A percentile compares a stretch with the other conserved stretches of the same genome.
Conservation (phyloP, 768 basidiomycete species). For the Phaeolepiota aurea region DNA sequence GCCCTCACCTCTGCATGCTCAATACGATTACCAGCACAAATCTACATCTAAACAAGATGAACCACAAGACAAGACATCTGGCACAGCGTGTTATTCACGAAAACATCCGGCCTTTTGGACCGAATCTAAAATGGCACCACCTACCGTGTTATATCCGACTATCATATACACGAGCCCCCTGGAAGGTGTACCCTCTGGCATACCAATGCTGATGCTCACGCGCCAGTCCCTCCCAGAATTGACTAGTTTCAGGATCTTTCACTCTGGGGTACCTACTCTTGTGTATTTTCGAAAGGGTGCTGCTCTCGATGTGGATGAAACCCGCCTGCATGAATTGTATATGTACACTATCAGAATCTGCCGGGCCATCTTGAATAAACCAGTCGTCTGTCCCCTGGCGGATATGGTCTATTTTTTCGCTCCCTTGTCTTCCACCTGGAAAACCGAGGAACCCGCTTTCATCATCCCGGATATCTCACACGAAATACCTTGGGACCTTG, state of each 20-base stretch:
- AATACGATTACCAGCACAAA: conserved; percentile 9
- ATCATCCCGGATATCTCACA: conserved; percentile 28
- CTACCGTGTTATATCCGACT: conserved; percentile 44
- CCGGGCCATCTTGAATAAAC: conserved; percentile 60
- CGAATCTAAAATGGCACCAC: conserved; percentile 22
- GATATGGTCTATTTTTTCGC: conserved; percentile 61
- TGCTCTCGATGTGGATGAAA: conserved; percentile 39
- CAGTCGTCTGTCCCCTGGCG: conserved; percentile 44
- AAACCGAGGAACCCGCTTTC: conserved; percentile 13
- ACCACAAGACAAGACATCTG: conserved; percentile 20
- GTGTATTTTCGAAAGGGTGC: conserved; percentile 38
- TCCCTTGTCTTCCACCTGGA: conserved; percentile 40
- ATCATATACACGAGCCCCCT: conserved; percentile 32
- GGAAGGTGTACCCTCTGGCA: conserved; percentile 27
- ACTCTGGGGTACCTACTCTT: conserved; percentile 32
- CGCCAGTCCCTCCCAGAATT: conserved; percentile 57
- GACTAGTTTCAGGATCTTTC: conserved; percentile 50
- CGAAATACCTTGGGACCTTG: conserved; percentile 56
- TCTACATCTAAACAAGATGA: conserved; percentile 8
- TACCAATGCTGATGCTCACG: conserved; percentile 60
- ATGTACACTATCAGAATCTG: conserved; percentile 58
- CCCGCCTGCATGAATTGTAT: conserved; percentile 39
- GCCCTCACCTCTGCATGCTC: conserved; percentile 13
- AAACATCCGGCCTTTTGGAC: conserved; percentile 65
- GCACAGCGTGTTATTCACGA: conserved; percentile 46